Conservation (phyloP, 495 filamentous ascomycete species). For the Pseudoneurospora amorphoporcata region DNA sequence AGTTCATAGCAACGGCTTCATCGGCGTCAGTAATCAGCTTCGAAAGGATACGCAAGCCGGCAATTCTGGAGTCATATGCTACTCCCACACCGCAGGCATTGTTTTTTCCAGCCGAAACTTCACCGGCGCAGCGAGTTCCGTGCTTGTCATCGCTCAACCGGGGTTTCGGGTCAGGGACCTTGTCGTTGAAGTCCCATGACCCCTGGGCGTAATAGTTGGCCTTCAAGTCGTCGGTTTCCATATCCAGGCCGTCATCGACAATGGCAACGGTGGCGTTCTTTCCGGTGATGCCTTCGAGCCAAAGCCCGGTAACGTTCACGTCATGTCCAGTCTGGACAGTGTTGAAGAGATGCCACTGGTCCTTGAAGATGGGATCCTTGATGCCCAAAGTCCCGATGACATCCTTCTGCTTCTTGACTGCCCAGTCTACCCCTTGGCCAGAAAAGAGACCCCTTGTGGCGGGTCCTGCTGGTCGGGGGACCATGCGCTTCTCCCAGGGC, state of each 20-base stretch:
- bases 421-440: slow-evolving; percentile 30
- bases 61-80: slow-evolving; percentile 82
- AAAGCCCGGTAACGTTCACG: slow-evolving; percentile 86
- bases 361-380: slow-evolving; percentile 76
- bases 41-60: slow-evolving; percentile 83
- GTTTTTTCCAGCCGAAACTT: slow-evolving; percentile 84
- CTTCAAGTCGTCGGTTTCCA: slow-evolving; percentile 91
- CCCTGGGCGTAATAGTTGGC: slow-evolving; percentile 85
- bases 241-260: slow-evolving; percentile 92
- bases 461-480: slow-evolving; percentile 22
- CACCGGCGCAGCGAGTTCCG: slow-evolving; percentile 89
- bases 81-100: slow-evolving; percentile 93
- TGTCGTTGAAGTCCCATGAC: slow-evolving; percentile 93
- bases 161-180: slow-evolving; percentile 66
- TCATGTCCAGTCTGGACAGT: slow-evolving; percentile 73
- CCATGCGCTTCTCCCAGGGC: slow-evolving; percentile 65
- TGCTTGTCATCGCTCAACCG: slow-evolving; percentile 72
- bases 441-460: slow-evolving; percentile 1
- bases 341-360: slow-evolving; percentile 96
- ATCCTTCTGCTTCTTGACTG: slow-evolving; percentile 46
- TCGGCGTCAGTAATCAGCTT: slow-evolving; percentile 85
- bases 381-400: slow-evolving; percentile 60
- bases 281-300: slow-evolving; percentile 87
- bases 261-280: slow-evolving; percentile 82
- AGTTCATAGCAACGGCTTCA: slow-evolving; percentile 87